Percentiles rank a stretch among this genome's conserved stretches.
phyloP scores from a whole-genome alignment of 2,329 filamentous ascomycete genomes.

The Venturia effusa region DNA sequence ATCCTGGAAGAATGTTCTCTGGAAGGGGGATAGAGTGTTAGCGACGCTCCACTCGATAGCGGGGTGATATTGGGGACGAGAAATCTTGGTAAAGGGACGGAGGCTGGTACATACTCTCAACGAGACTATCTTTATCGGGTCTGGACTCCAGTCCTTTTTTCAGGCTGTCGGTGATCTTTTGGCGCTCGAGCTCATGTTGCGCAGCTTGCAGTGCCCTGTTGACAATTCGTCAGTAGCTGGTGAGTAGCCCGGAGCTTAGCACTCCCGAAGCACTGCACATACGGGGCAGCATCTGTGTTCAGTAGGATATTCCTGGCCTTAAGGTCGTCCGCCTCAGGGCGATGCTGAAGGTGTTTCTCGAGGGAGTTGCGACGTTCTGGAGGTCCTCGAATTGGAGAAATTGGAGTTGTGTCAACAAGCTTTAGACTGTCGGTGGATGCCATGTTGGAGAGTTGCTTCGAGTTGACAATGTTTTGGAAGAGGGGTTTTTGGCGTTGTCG shows the following conservation, averaged over 20 bases:
- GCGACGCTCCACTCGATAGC: not conserved
- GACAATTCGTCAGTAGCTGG: not conserved
- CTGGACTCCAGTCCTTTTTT: conserved; percentile 40
- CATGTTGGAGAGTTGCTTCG: not conserved
- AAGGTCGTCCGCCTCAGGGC: conserved; percentile 47
- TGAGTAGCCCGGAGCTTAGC: not conserved
- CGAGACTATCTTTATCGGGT: conserved; percentile 60
- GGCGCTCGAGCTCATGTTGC: conserved; percentile 53
- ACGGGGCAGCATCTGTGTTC: conserved; percentile 58
- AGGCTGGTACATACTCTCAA: conserved; percentile 54
- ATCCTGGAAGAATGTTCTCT: conserved; percentile 82
- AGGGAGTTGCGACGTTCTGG: conserved; percentile 51
- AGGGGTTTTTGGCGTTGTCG: too few relatives aligned
- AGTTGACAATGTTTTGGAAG: not conserved
- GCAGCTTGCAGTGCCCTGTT: conserved; percentile 51
- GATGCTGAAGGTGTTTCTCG: conserved; percentile 37
- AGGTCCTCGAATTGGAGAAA: conserved; percentile 27
- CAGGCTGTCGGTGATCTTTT: conserved; percentile 21
- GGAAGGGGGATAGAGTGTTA: conserved; percentile 6
- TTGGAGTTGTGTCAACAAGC: conserved; percentile 28
- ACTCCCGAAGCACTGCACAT: conserved; percentile 23
- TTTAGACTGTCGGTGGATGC: not conserved
- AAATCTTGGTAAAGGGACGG: conserved; percentile 8
- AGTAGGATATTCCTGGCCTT: conserved; percentile 59
- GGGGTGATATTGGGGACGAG: not conserved